Base-by-base conservation (phyloP, 495 filamentous ascomycete genomes). In the Neurospora terricola region DNA sequence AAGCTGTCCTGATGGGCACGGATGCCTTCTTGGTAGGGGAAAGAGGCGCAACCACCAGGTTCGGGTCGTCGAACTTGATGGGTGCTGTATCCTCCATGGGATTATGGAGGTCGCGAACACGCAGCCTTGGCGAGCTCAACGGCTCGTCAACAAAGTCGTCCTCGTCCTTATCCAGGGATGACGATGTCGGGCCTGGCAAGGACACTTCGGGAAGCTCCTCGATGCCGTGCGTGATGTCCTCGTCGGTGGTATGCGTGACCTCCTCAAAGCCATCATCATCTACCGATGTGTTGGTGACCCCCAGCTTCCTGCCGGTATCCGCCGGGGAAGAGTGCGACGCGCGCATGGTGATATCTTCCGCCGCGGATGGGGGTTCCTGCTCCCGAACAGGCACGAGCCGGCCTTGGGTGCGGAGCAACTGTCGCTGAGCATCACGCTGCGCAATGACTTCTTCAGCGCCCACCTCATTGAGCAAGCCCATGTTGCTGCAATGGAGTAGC, bases 221-320 rank as follows among this genome's bases (percentile, higher is more conserved):
- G 21, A 87, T 83, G 23, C 84, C 85, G 68, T 86, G 84, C 5
- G 84, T 83, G 23, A 77, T 85, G 69, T 92, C 90, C 69, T 93
- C 91, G 8, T 91, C 91, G 3, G 88, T 88, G 23, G 88, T 87
- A 70, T 90, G 88, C 21, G 88, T 88, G 23, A 99, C 94, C 80
- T 97, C 93, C 80, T 99, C 96, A 77, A 97, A 99, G 0, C 93
- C 94, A 78, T 98, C 95, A 71, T 97, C 94, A 72, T 98, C 96
- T 4, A 70, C 76, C 12, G 89, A 90, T 21, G 86, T 89, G 75
- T 93, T 96, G 40, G 91, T 90, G 4, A 93, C 87, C 74, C 92
- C 94, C 34, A 91, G 86, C 68, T 81, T 87, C 39, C 86, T 87
- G 48, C 81, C 80, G 43, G 86, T 86, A 69, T 88, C 87, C 7